A percentile compares a stretch with the other conserved stretches of the same genome.
These are phyloP conservation scores for Microbotryum lychnidis-dioicae DNA, from an alignment of 1,284 basidiomycete genomes.

Conservation along the genomic window DNA sequence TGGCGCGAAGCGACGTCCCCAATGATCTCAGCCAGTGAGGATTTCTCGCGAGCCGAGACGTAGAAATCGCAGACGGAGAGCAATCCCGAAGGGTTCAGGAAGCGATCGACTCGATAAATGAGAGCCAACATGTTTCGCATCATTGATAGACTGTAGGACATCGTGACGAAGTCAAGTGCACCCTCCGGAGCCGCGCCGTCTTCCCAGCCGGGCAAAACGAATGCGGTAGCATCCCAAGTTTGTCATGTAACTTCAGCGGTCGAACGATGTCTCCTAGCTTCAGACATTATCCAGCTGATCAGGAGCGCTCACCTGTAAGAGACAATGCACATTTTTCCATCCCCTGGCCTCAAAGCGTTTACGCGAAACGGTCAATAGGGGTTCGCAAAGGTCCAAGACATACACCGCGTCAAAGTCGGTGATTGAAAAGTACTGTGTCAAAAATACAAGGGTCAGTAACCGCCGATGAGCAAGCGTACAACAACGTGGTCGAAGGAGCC, in stretches of 20 bases:
- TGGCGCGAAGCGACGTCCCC: conserved; percentile 57
- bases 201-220: conserved; percentile 52
- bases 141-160: conserved; percentile 61
- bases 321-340: conserved; percentile 64
- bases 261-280: no score
- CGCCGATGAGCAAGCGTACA: no score
- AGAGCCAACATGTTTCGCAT: conserved; percentile 25
- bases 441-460: conserved; percentile 35
- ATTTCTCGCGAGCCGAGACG: conserved; percentile 56
- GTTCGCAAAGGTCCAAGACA: conserved; percentile 42
- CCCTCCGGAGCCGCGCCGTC: conserved; percentile 49
- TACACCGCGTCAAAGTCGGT: conserved; percentile 61
- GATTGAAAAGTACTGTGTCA: conserved; percentile 58
- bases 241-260: no score
- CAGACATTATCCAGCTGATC: no score
- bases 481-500: no score
- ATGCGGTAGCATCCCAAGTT: conserved; percentile 54
- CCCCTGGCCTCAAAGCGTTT: conserved; percentile 59
- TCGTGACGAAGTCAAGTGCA: conserved; percentile 54
- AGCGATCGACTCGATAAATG: conserved; percentile 57
- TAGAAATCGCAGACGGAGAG: conserved; percentile 73
- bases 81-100: conserved; percentile 60
- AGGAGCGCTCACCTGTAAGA: conserved; percentile 48
- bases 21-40: conserved; percentile 49
- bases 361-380: conserved; percentile 56